Conservation (phyloP, 768 basidiomycete species). For the Boletus insuetus region DNA sequence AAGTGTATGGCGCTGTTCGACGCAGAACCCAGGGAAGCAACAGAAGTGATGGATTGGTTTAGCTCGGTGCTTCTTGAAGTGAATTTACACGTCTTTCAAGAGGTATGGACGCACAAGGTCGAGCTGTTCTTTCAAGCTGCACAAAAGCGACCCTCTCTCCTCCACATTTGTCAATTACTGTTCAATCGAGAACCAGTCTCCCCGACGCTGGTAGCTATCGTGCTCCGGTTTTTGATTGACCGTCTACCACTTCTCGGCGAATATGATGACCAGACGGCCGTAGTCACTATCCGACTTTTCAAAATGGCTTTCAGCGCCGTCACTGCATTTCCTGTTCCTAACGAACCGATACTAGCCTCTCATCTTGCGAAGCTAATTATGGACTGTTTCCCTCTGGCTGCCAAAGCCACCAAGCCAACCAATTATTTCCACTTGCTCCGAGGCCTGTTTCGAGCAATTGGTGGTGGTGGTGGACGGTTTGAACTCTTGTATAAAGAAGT, state of each 20-base stretch:
- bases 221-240: constrained; percentile 82
- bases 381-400: constrained; percentile 93
- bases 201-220: constrained; percentile 81
- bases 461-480: constrained; percentile 88
- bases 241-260: constrained; percentile 82
- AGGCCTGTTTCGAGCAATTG: constrained; percentile 89
- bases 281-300: constrained; percentile 86
- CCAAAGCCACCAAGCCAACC: constrained; percentile 85
- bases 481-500: constrained; percentile 96
- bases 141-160: constrained; percentile 71
- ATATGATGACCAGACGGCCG: constrained; percentile 76
- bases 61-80: constrained; percentile 74
- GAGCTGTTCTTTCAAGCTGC: constrained; percentile 84
- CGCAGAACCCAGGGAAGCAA: constrained; percentile 60
- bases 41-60: constrained; percentile 83
- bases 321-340: constrained; percentile 62
- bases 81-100: constrained; percentile 90
- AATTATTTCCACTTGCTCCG: constrained; percentile 92
- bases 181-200: constrained; percentile 76
- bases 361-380: constrained; percentile 92
- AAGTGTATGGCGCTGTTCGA: constrained; percentile 84
- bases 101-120: constrained; percentile 93
- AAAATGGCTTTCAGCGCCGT: constrained; percentile 95
- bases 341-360: constrained; percentile 91
- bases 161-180: constrained; percentile 82